A percentile compares a stretch with the other conserved stretches of the same genome.
These are phyloP conservation scores for Ogataea nonfermentans DNA, from an alignment of 805 yeast species.

Conservation along the genomic window DNA sequence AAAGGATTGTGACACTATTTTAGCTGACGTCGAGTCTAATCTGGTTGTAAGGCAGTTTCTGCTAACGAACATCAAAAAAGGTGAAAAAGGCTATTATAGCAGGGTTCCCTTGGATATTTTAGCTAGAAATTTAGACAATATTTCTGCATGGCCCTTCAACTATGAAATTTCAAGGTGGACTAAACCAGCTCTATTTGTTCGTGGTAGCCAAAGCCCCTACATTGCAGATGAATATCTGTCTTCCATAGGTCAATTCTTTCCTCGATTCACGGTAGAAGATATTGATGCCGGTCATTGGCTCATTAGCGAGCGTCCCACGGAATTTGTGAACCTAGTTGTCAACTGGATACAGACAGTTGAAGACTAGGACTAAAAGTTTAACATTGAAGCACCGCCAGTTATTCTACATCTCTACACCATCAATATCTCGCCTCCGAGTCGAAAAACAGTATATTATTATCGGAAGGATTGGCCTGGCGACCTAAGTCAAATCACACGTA, in stretches of 20 bases:
- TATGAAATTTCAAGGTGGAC: conserved; percentile 52
- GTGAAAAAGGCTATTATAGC: conserved; percentile 41
- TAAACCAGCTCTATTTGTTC: conserved; percentile 73
- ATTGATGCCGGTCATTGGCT: conserved; percentile 92
- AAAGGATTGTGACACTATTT: conserved; percentile 64
- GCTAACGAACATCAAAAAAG: conserved; percentile 60
- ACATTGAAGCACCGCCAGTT: not conserved
- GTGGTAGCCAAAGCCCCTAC: conserved; percentile 75
- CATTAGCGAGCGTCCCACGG: conserved; percentile 80
- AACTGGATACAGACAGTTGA: conserved; percentile 55
- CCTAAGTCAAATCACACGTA: too few relatives aligned
- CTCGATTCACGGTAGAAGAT: conserved; percentile 69
- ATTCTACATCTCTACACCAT: conserved; percentile 9
- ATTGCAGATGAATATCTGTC: conserved; percentile 81
- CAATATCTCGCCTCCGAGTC: conserved; percentile 9
- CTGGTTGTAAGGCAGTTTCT: conserved; percentile 71
- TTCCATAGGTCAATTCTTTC: conserved; percentile 73
- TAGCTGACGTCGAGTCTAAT: conserved; percentile 61
- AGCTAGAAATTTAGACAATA: conserved; percentile 58
- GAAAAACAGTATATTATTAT: too few relatives aligned
- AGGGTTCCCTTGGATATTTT: conserved; percentile 73
- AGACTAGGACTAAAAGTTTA: too few relatives aligned
- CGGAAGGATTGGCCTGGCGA: too few relatives aligned
- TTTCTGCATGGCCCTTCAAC: conserved; percentile 78
- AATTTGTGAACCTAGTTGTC: conserved; percentile 59